These are phyloP conservation scores for Aspergillus kassunensis DNA, from an alignment of 495 filamentous ascomycete genomes.

Conservation along the genomic window DNA sequence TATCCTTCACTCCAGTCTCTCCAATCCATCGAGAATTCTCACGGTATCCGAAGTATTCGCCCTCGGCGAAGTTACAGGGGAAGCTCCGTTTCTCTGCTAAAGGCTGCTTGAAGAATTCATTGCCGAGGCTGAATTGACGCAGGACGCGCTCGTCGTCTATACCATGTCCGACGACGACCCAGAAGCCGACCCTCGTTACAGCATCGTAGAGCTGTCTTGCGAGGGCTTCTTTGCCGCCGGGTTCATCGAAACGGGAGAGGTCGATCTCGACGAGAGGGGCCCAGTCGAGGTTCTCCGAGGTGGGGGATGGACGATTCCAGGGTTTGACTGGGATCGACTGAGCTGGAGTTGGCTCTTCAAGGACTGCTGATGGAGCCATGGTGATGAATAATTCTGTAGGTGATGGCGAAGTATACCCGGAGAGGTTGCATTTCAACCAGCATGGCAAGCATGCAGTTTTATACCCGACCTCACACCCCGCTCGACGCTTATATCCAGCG, in stretches of 20 bases:
- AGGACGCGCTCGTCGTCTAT: slow-evolving; percentile 34
- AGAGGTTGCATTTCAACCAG: neutral
- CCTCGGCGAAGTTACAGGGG: slow-evolving; percentile 40
- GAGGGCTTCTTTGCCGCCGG: slow-evolving; percentile 50
- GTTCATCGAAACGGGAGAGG: slow-evolving; percentile 44
- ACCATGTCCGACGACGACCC: slow-evolving; percentile 30
- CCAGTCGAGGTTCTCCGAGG: slow-evolving; percentile 38
- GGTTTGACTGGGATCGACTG: slow-evolving; percentile 26
- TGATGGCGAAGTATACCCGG: neutral
- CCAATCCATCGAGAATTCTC: slow-evolving; percentile 43
- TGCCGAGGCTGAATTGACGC: slow-evolving; percentile 36
- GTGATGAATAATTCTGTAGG: neutral
- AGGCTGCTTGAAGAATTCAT: slow-evolving; percentile 37
- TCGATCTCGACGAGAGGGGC: slow-evolving; percentile 51
- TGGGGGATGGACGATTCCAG: slow-evolving; percentile 36
- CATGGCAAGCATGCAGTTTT: neutral
- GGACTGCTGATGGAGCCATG: slow-evolving; percentile 35
- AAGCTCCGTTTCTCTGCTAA: slow-evolving; percentile 32
- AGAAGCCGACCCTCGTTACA: slow-evolving; percentile 45
- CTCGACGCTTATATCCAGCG: no score
- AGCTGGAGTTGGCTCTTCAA: slow-evolving; percentile 10
- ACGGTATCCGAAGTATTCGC: slow-evolving; percentile 45
- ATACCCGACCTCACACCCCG: neutral
- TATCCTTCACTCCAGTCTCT: slow-evolving; percentile 42
- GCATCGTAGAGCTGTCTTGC: slow-evolving; percentile 53